Evolutionary conservation across 495 filamentous ascomycete genomes (phyloP).

Genomic region (Terfezia boudieri): DNA sequence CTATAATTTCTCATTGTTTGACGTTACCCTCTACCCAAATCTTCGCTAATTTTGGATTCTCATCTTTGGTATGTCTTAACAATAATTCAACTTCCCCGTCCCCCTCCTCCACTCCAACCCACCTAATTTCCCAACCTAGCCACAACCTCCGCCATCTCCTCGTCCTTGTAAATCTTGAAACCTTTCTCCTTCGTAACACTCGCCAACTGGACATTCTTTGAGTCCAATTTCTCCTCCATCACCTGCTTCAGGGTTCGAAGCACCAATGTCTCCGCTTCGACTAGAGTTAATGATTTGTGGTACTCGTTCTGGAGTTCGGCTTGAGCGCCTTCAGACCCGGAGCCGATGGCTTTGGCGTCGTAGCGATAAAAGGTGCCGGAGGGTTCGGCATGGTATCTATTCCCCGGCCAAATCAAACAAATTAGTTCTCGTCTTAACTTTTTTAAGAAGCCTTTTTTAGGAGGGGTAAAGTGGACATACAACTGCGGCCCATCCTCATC

Average conservation of each 20-base stretch:
- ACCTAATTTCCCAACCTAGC: slow-evolving; percentile 29
- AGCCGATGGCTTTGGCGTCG: slow-evolving; percentile 96
- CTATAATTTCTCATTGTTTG: no score
- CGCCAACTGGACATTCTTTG: slow-evolving; percentile 94
- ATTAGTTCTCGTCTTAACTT: not conserved
- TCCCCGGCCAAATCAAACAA: not conserved
- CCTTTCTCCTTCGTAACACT: slow-evolving; percentile 95
- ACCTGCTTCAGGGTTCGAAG: slow-evolving; percentile 98
- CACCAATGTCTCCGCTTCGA: slow-evolving; percentile 82
- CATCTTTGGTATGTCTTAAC: not conserved
- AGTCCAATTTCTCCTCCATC: slow-evolving; percentile 98
- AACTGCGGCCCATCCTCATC: slow-evolving; percentile 94
- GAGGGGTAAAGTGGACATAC: slow-evolving; percentile 25
- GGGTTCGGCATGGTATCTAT: slow-evolving; percentile 85
- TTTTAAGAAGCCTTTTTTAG: not conserved
- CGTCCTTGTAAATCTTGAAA: slow-evolving; percentile 92
- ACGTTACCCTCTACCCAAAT: no score
- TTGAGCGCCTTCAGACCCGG: slow-evolving; percentile 87
- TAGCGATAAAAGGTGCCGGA: slow-evolving; percentile 97
- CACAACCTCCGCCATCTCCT: slow-evolving; percentile 84
- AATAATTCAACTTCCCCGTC: slow-evolving; percentile 8
- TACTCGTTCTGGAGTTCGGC: slow-evolving; percentile 97
- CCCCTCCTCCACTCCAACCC: slow-evolving; percentile 12
- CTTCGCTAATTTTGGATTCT: no score
- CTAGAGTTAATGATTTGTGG: slow-evolving; percentile 86